Percentiles rank a stretch among this genome's conserved stretches.
These are phyloP conservation scores for Globisporangium emineosum DNA, from an alignment of 352 stramenopile species.

Conservation along the genomic window DNA sequence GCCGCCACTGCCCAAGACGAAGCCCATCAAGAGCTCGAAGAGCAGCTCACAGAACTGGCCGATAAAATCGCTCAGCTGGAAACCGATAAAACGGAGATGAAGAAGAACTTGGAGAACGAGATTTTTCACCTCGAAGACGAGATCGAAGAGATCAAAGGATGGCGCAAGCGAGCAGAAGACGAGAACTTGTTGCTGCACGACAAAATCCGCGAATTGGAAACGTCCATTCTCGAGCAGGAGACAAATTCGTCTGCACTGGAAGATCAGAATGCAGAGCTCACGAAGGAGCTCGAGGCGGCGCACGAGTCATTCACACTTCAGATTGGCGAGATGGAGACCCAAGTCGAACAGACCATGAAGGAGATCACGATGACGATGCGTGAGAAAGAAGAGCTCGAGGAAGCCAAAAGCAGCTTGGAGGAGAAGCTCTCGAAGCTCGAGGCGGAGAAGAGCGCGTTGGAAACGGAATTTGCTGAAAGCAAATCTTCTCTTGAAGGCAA, in stretches of 20 bases:
- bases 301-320: constrained; percentile 24
- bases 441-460: constrained; percentile 18
- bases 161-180: constrained; percentile 43
- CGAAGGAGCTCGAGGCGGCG: constrained; percentile 22
- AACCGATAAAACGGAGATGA: constrained; percentile 32
- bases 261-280: constrained; percentile 35
- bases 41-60: constrained; percentile 53
- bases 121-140: constrained; percentile 34
- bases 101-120: constrained; percentile 18
- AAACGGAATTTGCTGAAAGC: constrained; percentile 7
- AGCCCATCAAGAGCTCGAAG: constrained; percentile 47
- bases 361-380: constrained; percentile 30
- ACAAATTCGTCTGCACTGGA: constrained; percentile 16
- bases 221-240: constrained; percentile 31
- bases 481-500: constrained; percentile 10
- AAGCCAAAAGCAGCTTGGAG: constrained; percentile 11
- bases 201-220: constrained; percentile 35
- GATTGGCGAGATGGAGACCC: constrained; percentile 25
- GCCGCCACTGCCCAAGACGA: constrained; percentile 45
- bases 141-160: constrained; percentile 42
- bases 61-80: constrained; percentile 62
- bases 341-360: constrained; percentile 35
- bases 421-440: constrained; percentile 15
- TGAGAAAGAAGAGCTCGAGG: constrained; percentile 24
- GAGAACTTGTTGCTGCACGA: constrained; percentile 39